Evolutionary conservation across 148 eudicot genomes (phyloP).

Genomic region (Rhododendron vialii): DNA sequence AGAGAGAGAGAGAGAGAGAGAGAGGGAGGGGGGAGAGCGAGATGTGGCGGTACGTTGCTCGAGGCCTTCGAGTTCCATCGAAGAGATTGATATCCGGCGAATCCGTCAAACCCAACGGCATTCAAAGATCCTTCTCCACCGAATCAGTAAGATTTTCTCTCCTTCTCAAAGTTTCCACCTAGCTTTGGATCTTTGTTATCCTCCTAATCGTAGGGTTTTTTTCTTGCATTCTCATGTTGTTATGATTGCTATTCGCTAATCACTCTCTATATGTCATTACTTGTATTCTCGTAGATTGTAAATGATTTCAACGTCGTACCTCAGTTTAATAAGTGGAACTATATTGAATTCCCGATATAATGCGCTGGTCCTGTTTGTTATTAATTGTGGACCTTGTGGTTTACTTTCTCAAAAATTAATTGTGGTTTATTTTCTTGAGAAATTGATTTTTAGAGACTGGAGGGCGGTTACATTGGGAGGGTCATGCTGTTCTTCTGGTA

Average conservation of each 20-base stretch:
- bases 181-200: background rate
- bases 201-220: background rate
- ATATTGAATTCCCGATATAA: background rate
- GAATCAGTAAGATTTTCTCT: conserved; percentile 39
- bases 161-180: background rate
- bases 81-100: conserved; percentile 35
- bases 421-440: background rate
- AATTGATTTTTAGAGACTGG: background rate
- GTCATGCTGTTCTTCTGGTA: background rate
- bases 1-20: conserved; percentile 15
- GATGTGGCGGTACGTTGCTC: conserved; percentile 90
- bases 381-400: background rate
- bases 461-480: background rate
- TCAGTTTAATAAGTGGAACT: background rate
- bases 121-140: conserved; percentile 60
- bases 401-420: background rate
- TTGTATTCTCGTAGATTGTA: background rate
- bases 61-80: conserved; percentile 44
- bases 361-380: background rate
- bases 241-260: background rate
- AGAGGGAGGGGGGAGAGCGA: conserved; percentile 5
- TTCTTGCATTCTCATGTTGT: background rate
- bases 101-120: conserved; percentile 12
- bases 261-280: background rate
- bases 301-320: background rate